Base-by-base conservation (phyloP, 176 grass and related monocot genomes). In the Secale cereale region DNA sequence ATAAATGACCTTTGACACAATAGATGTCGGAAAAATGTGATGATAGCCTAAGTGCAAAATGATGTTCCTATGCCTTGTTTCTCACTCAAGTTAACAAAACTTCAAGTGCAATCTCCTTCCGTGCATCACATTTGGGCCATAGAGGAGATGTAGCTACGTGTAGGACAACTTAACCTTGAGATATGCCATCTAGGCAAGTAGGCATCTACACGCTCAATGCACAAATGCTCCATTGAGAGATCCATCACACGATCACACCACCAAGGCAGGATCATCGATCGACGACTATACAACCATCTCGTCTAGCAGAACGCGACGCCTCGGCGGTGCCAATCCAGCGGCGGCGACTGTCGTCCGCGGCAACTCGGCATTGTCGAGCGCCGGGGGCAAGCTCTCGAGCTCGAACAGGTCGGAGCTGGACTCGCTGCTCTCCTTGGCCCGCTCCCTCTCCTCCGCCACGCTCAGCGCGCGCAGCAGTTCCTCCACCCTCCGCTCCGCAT, bases 331-430 rank as follows among this genome's bases (percentile, higher is more conserved):
- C 75, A 83, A 1, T 14, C 36, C 67, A 4, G 70, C 67, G 8
- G 27, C 32, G 17, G 19, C 17, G 6, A 20, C 59, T n/a, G 80
- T 71, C 4, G 56, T n/a, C 20, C 75, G 63, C 2, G 35, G 35
- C 67, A 73, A 10, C 35, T 50, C 80, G 80, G 45, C 4, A 60
- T 17, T 36, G 15, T 69, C 23, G 26, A 87, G 36, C 45, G 67
- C 68, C 4, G 46, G 11, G 32, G 67, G n/a, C 46, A 90, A 60
- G 78, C 43, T 84, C 15, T 95, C 88, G 32, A 95, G 82, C 87
- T 95, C 95, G 79, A 94, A 98, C 45, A 98, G 74, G 68, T 98
- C 93, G 7, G 93, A 98, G 83, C 93, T 94, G 84, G 84, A 91
- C 26, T 91, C 89, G 85, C 93, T 91, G 82, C 84, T 91, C 62